Percentiles rank a stretch among this genome's conserved stretches.
phyloP scores from a whole-genome alignment of 192 early-diverging fungal species.

The Gonapodya prolifera region DNA sequence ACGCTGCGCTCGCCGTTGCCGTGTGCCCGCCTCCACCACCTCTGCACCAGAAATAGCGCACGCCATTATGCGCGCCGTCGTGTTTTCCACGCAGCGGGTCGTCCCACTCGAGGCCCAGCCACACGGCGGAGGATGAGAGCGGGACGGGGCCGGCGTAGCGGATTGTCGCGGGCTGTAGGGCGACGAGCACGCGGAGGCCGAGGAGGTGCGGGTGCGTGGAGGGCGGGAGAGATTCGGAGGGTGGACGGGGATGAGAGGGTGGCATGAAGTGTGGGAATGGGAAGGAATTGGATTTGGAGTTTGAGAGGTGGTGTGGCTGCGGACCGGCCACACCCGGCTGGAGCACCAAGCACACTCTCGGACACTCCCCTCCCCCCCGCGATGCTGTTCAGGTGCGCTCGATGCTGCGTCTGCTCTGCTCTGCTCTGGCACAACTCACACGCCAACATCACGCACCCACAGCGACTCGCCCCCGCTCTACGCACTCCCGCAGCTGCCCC shows the following conservation, averaged over 20 bases:
- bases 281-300: neutral
- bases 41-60: slow-evolving; percentile 38
- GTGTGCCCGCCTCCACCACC: slow-evolving; percentile 5
- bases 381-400: neutral
- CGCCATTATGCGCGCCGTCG: slow-evolving; percentile 34
- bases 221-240: too few species aligned
- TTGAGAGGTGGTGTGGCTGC: neutral
- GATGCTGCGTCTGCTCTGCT: too few species aligned
- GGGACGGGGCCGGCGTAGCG: slow-evolving; percentile 33
- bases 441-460: too few species aligned
- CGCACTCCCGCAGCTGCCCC: neutral
- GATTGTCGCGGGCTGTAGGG: slow-evolving; percentile 24
- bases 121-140: slow-evolving; percentile 26
- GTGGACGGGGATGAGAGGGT: too few species aligned
- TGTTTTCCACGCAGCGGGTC: slow-evolving; percentile 43
- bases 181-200: slow-evolving; percentile 31
- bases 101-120: slow-evolving; percentile 56
- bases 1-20: slow-evolving; percentile 30
- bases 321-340: neutral
- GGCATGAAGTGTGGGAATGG: neutral
- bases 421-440: too few species aligned
- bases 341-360: too few species aligned
- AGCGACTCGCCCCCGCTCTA: neutral
- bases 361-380: neutral
- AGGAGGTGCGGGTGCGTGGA: neutral